Percentiles rank a stretch among this genome's conserved stretches.
Evolutionary conservation across 2,329 filamentous ascomycete genomes (phyloP).

Genomic region (Parascedosporium putredinis): DNA sequence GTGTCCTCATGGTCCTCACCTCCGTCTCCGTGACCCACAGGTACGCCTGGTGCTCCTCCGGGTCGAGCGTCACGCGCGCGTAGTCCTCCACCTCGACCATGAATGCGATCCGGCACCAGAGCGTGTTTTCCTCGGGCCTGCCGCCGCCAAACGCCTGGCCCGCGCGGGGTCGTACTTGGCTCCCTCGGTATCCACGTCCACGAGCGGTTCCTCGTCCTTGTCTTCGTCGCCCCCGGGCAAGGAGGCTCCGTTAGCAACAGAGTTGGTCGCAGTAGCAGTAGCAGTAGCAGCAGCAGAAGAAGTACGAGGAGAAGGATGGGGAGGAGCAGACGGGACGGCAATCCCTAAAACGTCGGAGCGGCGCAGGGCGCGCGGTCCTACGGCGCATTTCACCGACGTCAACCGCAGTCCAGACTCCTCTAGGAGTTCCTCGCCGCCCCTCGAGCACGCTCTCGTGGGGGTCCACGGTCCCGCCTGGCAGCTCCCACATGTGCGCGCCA

Average conservation of each 20-base stretch:
- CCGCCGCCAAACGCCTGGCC: conserved; percentile 24
- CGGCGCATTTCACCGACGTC: conserved; percentile 17
- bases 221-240: neutral
- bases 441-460: conserved; percentile 30
- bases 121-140: neutral
- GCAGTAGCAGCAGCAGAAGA: no score
- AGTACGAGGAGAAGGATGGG: no score
- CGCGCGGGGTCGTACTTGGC: conserved; percentile 19
- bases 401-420: conserved; percentile 34
- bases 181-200: conserved; percentile 20
- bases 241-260: no score
- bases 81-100: conserved; percentile 17
- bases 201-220: conserved; percentile 15
- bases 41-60: conserved; percentile 29
- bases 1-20: conserved; percentile 16
- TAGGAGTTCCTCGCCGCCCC: conserved; percentile 35
- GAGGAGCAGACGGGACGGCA: no score
- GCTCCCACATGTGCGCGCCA: conserved; percentile 36
- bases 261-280: no score
- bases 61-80: conserved; percentile 22
- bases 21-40: conserved; percentile 29
- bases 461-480: conserved; percentile 37
- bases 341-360: no score
- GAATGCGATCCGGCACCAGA: conserved; percentile 25
- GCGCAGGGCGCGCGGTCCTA: neutral